Conservation (phyloP, 2,329 filamentous ascomycete genomes). For the Trichoderma sp. region DNA sequence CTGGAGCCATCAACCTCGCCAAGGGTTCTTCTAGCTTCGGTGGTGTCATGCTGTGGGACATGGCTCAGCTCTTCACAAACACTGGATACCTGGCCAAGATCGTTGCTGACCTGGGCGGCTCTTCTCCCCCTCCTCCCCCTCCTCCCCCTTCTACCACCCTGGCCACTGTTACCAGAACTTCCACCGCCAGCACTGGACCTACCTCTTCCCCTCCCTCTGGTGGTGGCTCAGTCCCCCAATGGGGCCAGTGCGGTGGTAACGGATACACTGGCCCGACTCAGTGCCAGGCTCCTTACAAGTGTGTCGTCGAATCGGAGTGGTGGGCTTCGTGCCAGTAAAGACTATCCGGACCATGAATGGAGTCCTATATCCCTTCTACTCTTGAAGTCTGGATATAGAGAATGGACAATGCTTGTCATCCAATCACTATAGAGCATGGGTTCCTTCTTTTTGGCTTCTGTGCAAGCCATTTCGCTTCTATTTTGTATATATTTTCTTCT, state of each 20-base stretch:
- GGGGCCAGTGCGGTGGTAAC: constrained; percentile 27
- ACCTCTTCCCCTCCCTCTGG: constrained; percentile 1
- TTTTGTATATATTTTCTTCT: not conserved
- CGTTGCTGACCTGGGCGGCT: constrained; percentile 31
- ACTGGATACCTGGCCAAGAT: constrained; percentile 51
- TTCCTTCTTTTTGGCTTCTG: not conserved
- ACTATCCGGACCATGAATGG: too few relatives aligned
- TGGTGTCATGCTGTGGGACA: constrained; percentile 69
- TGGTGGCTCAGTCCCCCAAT: constrained; percentile 22
- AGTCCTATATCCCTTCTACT: not conserved
- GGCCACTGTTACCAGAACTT: not conserved
- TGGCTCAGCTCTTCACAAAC: constrained; percentile 57
- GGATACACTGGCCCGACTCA: constrained; percentile 25
- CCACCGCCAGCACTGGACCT: not conserved
- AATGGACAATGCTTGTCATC: not conserved
- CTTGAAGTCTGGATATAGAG: not conserved
- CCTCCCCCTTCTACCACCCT: not conserved
- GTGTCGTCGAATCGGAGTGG: constrained; percentile 21
- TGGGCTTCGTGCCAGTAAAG: constrained; percentile 24
- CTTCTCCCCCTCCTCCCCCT: not conserved
- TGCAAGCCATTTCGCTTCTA: not conserved
- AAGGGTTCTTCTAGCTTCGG: constrained; percentile 59
- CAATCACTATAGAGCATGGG: not conserved
- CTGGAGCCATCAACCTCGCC: constrained; percentile 49
- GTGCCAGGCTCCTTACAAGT: constrained; percentile 25